Conservation (phyloP, 2,329 filamentous ascomycete genomes). For the Aspergillus clavatus region DNA sequence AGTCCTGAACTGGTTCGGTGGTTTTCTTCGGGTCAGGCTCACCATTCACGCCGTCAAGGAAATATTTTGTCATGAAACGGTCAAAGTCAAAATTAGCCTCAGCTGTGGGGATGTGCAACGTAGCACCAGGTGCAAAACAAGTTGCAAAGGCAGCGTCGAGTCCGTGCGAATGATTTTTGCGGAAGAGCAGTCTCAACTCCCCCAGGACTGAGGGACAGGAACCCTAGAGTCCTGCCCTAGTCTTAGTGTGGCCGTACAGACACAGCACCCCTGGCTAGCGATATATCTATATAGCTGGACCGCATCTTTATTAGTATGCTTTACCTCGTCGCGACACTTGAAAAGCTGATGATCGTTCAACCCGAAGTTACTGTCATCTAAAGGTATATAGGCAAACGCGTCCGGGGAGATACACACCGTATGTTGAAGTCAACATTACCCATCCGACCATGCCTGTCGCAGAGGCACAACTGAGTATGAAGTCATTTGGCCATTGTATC, state of each 20-base stretch:
- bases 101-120: background rate
- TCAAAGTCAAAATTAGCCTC: background rate
- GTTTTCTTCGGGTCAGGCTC: background rate
- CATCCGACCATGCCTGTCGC: background rate
- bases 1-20: background rate
- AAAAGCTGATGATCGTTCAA: too few species aligned
- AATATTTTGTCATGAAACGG: background rate
- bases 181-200: background rate
- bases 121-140: background rate
- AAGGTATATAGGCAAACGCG: too few species aligned
- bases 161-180: background rate
- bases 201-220: too few species aligned
- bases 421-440: too few species aligned
- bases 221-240: too few species aligned
- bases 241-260: background rate
- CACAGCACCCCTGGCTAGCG: background rate
- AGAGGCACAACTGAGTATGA: too few species aligned
- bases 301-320: too few species aligned
- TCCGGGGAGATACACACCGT: too few species aligned
- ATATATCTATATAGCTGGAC: background rate
- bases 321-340: too few species aligned
- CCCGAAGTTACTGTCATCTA: too few species aligned
- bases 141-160: background rate
- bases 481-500: too few species aligned
- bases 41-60: background rate